Percentiles rank a stretch among this genome's conserved stretches.
Evolutionary conservation across 345 rosid species (phyloP).

Genomic region (Euphorbia lathyris): DNA sequence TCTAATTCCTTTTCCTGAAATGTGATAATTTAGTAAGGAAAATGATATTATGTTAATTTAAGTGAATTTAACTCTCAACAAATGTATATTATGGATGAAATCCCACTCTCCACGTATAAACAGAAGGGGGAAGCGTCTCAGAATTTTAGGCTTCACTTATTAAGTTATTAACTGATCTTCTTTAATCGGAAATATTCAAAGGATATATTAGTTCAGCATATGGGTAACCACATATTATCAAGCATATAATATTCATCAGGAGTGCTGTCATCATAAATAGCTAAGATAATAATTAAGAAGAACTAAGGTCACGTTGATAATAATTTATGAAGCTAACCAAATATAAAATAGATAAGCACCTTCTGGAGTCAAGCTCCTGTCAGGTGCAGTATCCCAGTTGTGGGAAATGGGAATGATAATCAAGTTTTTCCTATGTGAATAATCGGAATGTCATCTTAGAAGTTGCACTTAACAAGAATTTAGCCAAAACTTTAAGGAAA

Average conservation of each 20-base stretch:
- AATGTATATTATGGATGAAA: neutral
- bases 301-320: neutral
- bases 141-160: too few relatives aligned
- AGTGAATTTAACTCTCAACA: neutral
- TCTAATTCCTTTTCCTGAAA: neutral
- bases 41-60: neutral
- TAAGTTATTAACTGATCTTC: too few relatives aligned
- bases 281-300: constrained; percentile 1
- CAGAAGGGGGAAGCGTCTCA: too few relatives aligned
- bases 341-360: neutral
- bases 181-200: too few relatives aligned
- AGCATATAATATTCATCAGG: neutral
- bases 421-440: constrained; percentile 20
- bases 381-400: constrained; percentile 15
- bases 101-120: too few relatives aligned
- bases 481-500: neutral
- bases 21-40: neutral
- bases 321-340: neutral
- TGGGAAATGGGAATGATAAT: constrained; percentile 8
- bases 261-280: neutral
- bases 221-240: neutral
- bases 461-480: constrained; percentile 3
- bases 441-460: too few relatives aligned
- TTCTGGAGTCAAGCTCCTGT: constrained; percentile 13
- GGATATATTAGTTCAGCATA: neutral